These are phyloP conservation scores for Chlamydomonas incerta DNA, from an alignment of 139 green algal species.

Conservation along the genomic window DNA sequence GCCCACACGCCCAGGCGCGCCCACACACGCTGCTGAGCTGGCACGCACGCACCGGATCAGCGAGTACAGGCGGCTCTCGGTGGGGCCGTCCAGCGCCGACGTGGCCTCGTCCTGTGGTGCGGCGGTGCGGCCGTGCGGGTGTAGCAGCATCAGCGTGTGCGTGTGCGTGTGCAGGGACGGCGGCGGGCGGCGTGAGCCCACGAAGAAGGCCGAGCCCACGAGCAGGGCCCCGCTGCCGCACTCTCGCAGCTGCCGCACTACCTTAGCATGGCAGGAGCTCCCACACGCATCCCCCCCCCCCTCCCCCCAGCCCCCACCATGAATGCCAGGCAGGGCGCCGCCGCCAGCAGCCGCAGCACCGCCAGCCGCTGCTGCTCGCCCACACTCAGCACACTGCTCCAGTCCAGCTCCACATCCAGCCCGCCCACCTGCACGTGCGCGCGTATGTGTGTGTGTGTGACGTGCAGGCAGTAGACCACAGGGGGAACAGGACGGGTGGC, in stretches of 20 bases:
- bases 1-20: too few relatives aligned
- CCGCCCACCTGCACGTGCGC: conserved; percentile 61
- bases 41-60: conserved; percentile 52
- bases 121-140: background rate
- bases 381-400: conserved; percentile 68
- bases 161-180: too few relatives aligned
- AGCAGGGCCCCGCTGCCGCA: too few relatives aligned
- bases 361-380: conserved; percentile 94
- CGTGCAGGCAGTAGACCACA: too few relatives aligned
- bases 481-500: too few relatives aligned
- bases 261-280: background rate
- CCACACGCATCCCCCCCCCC: background rate
- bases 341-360: conserved; percentile 83
- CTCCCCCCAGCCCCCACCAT: conserved; percentile 35
- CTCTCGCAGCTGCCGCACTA: background rate
- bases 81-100: conserved; percentile 72
- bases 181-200: too few relatives aligned
- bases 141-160: too few relatives aligned
- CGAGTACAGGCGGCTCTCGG: conserved; percentile 71
- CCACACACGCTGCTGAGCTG: too few relatives aligned
- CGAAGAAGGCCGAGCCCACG: too few relatives aligned
- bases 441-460: background rate
- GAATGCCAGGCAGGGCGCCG: conserved; percentile 64
- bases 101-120: conserved; percentile 76
- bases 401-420: conserved; percentile 78